These are phyloP conservation scores for Alternaria arbusti DNA, from an alignment of 2,329 filamentous ascomycete genomes.

Conservation along the genomic window DNA sequence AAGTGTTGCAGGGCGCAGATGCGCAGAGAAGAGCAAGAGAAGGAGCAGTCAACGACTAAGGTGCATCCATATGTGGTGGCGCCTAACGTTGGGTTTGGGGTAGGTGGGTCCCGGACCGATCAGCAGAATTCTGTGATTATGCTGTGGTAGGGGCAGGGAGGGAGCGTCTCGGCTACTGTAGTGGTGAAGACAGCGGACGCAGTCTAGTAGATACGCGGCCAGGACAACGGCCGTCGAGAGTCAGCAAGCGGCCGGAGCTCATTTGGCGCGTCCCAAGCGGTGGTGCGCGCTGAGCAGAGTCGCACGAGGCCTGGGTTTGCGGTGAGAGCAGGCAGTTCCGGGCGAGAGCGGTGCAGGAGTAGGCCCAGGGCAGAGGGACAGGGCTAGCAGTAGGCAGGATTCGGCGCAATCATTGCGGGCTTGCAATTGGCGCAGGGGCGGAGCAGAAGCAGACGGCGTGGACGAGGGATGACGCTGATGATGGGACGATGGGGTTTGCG, in stretches of 20 bases:
- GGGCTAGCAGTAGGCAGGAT: conserved; percentile 24
- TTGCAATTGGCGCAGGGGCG: conserved; percentile 12
- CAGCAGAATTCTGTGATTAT: conserved; percentile 34
- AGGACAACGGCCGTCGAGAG: conserved; percentile 36
- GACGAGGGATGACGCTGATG: conserved; percentile 4
- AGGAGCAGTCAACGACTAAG: conserved; percentile 29
- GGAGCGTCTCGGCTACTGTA: conserved; percentile 26
- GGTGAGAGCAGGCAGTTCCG: conserved; percentile 13
- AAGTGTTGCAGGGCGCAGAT: conserved; percentile 50
- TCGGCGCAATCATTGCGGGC: conserved; percentile 30
- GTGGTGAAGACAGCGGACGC: conserved; percentile 23
- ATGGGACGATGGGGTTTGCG: conserved; percentile 4
- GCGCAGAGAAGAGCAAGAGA: conserved; percentile 48
- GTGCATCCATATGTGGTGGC: conserved; percentile 37
- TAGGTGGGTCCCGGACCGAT: conserved; percentile 34
- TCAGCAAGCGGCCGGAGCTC: conserved; percentile 30
- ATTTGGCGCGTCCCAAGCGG: conserved; percentile 37
- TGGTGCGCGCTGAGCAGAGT: conserved; percentile 22
- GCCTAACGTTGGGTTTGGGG: conserved; percentile 27
- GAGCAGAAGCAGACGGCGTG: not conserved
- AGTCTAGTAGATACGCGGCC: conserved; percentile 34
- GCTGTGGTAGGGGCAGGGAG: conserved; percentile 24
- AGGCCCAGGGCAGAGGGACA: conserved; percentile 17
- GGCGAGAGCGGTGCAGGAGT: conserved; percentile 19
- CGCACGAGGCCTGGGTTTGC: conserved; percentile 15